phyloP scores from a whole-genome alignment of 345 rosid genomes.

The Acer campestre region DNA sequence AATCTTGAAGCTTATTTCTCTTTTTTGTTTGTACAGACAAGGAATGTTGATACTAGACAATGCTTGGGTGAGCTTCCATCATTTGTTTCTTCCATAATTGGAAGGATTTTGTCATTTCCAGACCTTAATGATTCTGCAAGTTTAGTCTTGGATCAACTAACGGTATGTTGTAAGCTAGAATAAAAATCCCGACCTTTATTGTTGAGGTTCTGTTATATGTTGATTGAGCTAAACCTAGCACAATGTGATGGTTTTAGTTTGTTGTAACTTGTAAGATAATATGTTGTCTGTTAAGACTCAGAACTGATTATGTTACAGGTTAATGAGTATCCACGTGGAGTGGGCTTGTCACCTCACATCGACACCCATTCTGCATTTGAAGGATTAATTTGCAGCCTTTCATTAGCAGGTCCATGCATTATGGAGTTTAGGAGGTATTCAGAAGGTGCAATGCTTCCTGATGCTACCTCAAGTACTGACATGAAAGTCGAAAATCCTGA shows the following conservation, averaged over 20 bases:
- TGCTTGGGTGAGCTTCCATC: slow-evolving; percentile 77
- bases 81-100: slow-evolving; percentile 60
- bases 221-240: neutral
- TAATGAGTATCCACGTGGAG: slow-evolving; percentile 95
- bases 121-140: slow-evolving; percentile 37
- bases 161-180: slow-evolving; percentile 51
- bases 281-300: slow-evolving; percentile 24
- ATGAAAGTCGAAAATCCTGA: slow-evolving; percentile 38
- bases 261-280: neutral
- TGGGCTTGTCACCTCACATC: slow-evolving; percentile 94
- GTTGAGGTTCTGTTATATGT: slow-evolving; percentile 5
- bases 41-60: slow-evolving; percentile 73
- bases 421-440: slow-evolving; percentile 93
- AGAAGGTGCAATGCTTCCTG: slow-evolving; percentile 47
- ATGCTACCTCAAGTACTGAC: slow-evolving; percentile 33
- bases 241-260: slow-evolving; percentile 10
- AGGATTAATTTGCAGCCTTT: slow-evolving; percentile 89
- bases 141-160: slow-evolving; percentile 72
- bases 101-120: slow-evolving; percentile 57
- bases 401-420: slow-evolving; percentile 94
- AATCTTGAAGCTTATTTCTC: slow-evolving; percentile 1
- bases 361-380: slow-evolving; percentile 98
- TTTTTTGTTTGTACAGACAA: slow-evolving; percentile 45
- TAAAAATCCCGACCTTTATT: neutral
- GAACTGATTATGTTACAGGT: slow-evolving; percentile 52